Evolutionary conservation across 768 basidiomycete genomes (phyloP), one percentile per base, ranked within the genome.

Genomic region (Hygrocybe coccinea): DNA sequence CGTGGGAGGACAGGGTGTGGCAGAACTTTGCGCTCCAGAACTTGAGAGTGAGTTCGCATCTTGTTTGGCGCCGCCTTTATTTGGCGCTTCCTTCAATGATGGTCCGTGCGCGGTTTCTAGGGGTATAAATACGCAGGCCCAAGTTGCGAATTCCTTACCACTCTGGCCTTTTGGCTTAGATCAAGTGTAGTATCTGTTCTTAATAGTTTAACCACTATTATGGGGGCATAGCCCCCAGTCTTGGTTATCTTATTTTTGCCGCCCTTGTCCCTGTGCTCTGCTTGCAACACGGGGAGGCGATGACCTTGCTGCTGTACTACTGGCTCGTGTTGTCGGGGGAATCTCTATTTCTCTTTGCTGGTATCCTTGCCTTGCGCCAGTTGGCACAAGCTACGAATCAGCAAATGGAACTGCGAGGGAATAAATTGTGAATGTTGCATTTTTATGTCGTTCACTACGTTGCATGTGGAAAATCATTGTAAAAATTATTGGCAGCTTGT

Each of bases 151-250:
- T 60, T 76, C 78, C 56, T 84, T 77, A 86, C 86, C 86, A 87
- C 86, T 88, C 86, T 87, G 86, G 86, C 85, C 87, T 88, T 86
- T 88, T 89, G 87, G 88, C 88, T 90, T 89, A 89, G 88, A 90
- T 89, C 87, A 89, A 89, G 88, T 90, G 88, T 90, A 89, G 88
- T 90, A 91, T 89, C 87, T 91, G 88, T 89, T 89, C 87, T 89
- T 87, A 84, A 84, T 82, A 83, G 82, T 83, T 83, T 83, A 83
- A 84, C 77, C 76, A 76, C 78, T 79, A 79, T 79, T 79, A 77
- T 78, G 75, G 72, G 67, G 75, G 74, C 77, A 79, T 73, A 67
- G 77, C 74, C 74, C 70, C 71, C 72, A 77, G 76, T 77, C 35
- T 58, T 76, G 77, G 77, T 78, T 78, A 77, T 77, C 73, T 78